Conservation (phyloP, 176 grass and related monocot genomes). For the Musa itinerans region DNA sequence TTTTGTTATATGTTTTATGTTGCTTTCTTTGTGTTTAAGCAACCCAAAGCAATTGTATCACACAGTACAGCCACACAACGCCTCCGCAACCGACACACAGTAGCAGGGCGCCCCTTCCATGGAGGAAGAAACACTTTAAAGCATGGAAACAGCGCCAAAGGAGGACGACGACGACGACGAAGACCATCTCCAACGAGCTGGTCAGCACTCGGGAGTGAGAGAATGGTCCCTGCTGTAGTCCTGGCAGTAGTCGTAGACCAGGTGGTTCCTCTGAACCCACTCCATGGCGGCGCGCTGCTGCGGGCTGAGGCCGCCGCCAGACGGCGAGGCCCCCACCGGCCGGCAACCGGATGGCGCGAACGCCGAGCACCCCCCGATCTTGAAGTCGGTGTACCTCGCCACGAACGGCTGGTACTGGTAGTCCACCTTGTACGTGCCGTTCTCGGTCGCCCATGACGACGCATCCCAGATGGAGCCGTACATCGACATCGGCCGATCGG, state of each 20-base stretch:
- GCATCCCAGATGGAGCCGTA: conserved; percentile 8
- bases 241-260: conserved; percentile 4
- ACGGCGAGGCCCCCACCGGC: background rate
- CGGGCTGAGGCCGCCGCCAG: background rate
- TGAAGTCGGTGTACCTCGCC: background rate
- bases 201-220: conserved; percentile 5
- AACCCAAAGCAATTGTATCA: too few relatives aligned
- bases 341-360: background rate
- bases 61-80: too few relatives aligned
- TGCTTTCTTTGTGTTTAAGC: too few relatives aligned
- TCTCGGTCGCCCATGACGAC: conserved; percentile 7
- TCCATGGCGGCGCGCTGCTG: background rate
- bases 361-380: conserved; percentile 5
- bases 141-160: too few relatives aligned
- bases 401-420: conserved; percentile 5
- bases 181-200: background rate
- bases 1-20: too few relatives aligned
- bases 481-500: conserved; percentile 4
- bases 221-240: background rate
- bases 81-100: too few relatives aligned
- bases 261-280: background rate
- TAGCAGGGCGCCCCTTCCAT: too few relatives aligned
- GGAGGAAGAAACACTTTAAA: too few relatives aligned
- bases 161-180: too few relatives aligned
- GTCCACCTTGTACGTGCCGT: conserved; percentile 8